These are phyloP conservation scores for Skeletonema grethae DNA, from an alignment of 108 stramenopile genomes.

Conservation along the genomic window DNA sequence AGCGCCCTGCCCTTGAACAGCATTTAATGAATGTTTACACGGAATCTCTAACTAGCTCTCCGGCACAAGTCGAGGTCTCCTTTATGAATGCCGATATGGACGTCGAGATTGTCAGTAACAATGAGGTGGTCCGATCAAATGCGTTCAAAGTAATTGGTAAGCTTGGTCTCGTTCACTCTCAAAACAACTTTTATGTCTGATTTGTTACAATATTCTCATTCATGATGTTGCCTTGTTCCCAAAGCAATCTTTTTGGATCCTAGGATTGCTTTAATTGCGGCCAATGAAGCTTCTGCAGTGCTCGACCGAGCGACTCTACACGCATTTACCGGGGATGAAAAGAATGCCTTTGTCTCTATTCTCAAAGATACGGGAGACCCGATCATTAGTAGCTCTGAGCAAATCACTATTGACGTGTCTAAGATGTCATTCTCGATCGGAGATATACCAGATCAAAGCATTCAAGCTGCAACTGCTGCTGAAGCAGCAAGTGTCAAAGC, in stretches of 20 bases:
- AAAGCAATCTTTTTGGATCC: conserved; percentile 26
- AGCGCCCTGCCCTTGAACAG: conserved; percentile 22
- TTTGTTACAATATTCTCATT: not conserved
- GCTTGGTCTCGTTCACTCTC: not conserved
- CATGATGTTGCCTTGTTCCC: not conserved
- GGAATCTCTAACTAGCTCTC: conserved; percentile 18
- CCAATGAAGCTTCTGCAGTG: conserved; percentile 16
- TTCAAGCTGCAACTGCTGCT: not conserved
- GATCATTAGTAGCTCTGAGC: conserved; percentile 14
- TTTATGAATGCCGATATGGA: conserved; percentile 30
- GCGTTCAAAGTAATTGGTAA: conserved; percentile 38
- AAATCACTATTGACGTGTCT: conserved; percentile 23
- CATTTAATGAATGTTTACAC: conserved; percentile 27
- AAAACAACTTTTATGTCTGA: not conserved
- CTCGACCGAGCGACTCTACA: conserved; percentile 33
- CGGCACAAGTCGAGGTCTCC: conserved; percentile 14
- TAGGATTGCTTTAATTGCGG: not conserved
- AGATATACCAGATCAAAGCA: not conserved
- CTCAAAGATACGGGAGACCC: conserved; percentile 23
- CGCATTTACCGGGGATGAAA: conserved; percentile 27
- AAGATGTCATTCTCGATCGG: conserved; percentile 25
- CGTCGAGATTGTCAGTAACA: not conserved
- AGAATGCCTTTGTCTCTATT: conserved; percentile 23
- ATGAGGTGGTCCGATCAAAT: conserved; percentile 21
- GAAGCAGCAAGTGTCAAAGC: not conserved